Percentiles rank a stretch among this genome's conserved stretches.
Conservation (phyloP, 352 stramenopile genomes). For the Labyrinthula sp. region DNA sequence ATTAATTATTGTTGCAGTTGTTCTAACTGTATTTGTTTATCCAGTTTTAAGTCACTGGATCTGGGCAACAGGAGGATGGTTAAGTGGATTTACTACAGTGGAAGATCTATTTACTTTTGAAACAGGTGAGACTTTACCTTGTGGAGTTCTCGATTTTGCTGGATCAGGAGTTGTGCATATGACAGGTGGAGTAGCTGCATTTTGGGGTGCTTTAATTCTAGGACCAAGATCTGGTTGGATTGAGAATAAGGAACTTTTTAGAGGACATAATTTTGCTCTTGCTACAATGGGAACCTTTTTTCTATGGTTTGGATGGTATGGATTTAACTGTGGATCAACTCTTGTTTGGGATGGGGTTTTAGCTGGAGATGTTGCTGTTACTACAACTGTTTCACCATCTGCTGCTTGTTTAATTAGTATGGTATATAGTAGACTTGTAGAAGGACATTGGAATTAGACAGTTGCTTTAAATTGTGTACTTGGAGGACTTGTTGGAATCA, state of each 20-base stretch:
- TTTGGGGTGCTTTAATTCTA: constrained; percentile 39
- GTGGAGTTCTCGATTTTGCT: constrained; percentile 47
- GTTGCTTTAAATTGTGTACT: constrained; percentile 29
- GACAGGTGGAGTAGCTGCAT: constrained; percentile 41
- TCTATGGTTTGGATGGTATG: constrained; percentile 50
- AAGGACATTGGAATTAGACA: constrained; percentile 4
- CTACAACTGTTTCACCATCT: constrained; percentile 14
- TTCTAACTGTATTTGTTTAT: constrained; percentile 46
- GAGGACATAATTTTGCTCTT: constrained; percentile 37
- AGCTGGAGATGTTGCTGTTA: constrained; percentile 22
- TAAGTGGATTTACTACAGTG: constrained; percentile 22
- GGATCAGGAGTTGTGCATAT: constrained; percentile 49
- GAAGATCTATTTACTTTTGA: background rate
- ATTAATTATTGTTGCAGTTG: constrained; percentile 43
- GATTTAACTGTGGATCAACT: constrained; percentile 38
- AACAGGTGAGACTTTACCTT: constrained; percentile 30
- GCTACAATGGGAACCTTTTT: constrained; percentile 48
- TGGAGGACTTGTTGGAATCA: constrained; percentile 29
- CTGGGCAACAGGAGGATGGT: constrained; percentile 36
- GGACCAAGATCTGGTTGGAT: constrained; percentile 45
- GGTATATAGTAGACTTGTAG: constrained; percentile 2
- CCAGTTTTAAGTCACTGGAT: constrained; percentile 44
- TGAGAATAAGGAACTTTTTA: constrained; percentile 18
- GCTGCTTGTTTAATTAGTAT: constrained; percentile 15
- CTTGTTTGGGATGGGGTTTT: constrained; percentile 24